phyloP scores from a whole-genome alignment of 139 green algal species.

The Picochlorum sp. region DNA sequence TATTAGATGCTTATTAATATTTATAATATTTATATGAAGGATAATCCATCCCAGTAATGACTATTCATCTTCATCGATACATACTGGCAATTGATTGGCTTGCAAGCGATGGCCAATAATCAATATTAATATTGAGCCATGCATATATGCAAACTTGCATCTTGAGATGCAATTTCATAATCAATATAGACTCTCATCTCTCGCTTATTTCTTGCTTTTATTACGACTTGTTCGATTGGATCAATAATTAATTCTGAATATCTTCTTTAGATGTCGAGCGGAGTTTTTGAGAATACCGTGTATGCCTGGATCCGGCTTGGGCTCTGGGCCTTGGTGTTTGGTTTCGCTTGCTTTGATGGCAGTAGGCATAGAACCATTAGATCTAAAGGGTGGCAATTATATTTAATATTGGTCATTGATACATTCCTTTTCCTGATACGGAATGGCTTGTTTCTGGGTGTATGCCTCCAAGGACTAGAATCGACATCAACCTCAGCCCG shows the following conservation, averaged over 20 bases:
- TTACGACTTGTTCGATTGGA: too few species aligned
- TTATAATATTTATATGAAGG: not conserved
- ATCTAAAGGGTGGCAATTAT: constrained; percentile 26
- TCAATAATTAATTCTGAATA: too few species aligned
- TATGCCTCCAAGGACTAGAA: not conserved
- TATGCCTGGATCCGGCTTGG: constrained; percentile 21
- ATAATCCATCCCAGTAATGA: too few species aligned
- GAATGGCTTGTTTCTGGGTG: constrained; percentile 6
- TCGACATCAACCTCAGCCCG: constrained; percentile 1
- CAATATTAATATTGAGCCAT: not conserved
- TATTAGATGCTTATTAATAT: too few species aligned
- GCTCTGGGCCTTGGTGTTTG: constrained; percentile 26
- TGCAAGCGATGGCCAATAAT: not conserved
- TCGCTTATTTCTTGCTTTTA: too few species aligned
- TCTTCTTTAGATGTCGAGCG: too few species aligned
- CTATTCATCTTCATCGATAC: not conserved
- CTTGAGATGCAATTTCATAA: too few species aligned
- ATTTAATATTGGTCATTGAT: constrained; percentile 17
- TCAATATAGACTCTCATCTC: too few species aligned
- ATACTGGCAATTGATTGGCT: not conserved
- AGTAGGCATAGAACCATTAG: constrained; percentile 21
- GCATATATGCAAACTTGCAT: too few species aligned
- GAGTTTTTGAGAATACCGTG: constrained; percentile 6
- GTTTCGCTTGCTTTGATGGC: constrained; percentile 12
- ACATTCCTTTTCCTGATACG: constrained; percentile 12